Evolutionary conservation across 2,329 filamentous ascomycete species (phyloP).

Genomic region (Colletotrichum tofieldiae): DNA sequence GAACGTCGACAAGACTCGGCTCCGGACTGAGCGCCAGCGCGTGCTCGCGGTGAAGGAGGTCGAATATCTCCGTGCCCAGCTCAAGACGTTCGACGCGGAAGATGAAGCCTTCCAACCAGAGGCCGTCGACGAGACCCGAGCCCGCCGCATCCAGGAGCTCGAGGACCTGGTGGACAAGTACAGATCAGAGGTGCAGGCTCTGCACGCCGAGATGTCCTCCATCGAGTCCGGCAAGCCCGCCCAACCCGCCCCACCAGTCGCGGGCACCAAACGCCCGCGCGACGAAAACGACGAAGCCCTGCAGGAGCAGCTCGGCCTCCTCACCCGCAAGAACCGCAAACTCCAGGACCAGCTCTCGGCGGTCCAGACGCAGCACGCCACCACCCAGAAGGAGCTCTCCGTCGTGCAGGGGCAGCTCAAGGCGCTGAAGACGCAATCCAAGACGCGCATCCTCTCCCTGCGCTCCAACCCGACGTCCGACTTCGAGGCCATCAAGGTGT

Average conservation of each 20-base stretch:
- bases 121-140: conserved; percentile 82
- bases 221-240: conserved; percentile 65
- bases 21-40: conserved; percentile 88
- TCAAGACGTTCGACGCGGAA: conserved; percentile 90
- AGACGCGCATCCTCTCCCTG: conserved; percentile 87
- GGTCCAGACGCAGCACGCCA: conserved; percentile 77
- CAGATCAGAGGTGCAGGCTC: conserved; percentile 81
- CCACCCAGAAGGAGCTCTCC: conserved; percentile 83
- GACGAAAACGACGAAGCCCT: conserved; percentile 72
- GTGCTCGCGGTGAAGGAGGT: conserved; percentile 91
- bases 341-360: conserved; percentile 84
- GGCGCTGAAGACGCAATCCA: conserved; percentile 75
- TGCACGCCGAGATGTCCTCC: conserved; percentile 82
- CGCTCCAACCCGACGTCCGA: conserved; percentile 94
- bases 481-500: conserved; percentile 86
- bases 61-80: conserved; percentile 92
- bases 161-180: conserved; percentile 92
- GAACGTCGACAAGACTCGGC: conserved; percentile 76
- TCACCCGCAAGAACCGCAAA: conserved; percentile 89
- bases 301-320: conserved; percentile 83
- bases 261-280: conserved; percentile 73
- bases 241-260: conserved; percentile 50
- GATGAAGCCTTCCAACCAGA: conserved; percentile 89
- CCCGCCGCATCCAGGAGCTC: conserved; percentile 82
- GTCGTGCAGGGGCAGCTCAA: conserved; percentile 82